These are phyloP conservation scores for Stylonectria norvegica DNA, from an alignment of 2,329 filamentous ascomycete genomes.

Conservation along the genomic window DNA sequence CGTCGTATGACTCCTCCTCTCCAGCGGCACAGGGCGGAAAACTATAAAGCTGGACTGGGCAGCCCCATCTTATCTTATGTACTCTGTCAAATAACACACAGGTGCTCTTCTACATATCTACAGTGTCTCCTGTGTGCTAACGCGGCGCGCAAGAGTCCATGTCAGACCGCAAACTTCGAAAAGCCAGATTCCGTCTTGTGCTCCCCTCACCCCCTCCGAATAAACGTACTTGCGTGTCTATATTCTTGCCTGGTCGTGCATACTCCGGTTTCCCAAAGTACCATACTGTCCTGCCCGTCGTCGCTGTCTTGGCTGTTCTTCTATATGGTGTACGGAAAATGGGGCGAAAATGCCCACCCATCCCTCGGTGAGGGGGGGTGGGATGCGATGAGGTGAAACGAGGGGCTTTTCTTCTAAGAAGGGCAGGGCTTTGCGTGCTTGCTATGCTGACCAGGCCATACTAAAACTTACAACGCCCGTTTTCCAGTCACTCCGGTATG, in stretches of 20 bases:
- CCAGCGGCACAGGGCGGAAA: conserved; percentile 14
- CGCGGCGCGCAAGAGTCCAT: no score
- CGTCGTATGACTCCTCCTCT: conserved; percentile 23
- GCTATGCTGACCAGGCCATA: conserved; percentile 12
- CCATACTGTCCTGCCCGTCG: no score
- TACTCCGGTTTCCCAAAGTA: no score
- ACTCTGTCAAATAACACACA: conserved; percentile 18
- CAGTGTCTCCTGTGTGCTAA: no score
- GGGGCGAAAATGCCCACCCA: no score
- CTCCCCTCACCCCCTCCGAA: no score
- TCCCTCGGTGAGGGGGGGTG: no score
- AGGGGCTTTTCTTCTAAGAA: neutral
- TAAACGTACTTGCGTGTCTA: no score
- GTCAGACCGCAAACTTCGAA: no score
- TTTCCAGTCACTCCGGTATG: conserved; percentile 1
- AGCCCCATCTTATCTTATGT: conserved; percentile 26
- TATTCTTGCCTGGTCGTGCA: neutral
- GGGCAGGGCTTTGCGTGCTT: neutral
- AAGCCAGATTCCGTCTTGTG: no score
- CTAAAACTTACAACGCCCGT: conserved; percentile 13
- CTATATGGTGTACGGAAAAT: neutral
- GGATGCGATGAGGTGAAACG: neutral
- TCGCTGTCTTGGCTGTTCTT: no score
- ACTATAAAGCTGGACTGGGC: conserved; percentile 28
- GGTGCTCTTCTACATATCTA: conserved; percentile 22